These are phyloP conservation scores for Solanum pimpinellifolium DNA, from an alignment of 257 asterid genomes.

Conservation along the genomic window DNA sequence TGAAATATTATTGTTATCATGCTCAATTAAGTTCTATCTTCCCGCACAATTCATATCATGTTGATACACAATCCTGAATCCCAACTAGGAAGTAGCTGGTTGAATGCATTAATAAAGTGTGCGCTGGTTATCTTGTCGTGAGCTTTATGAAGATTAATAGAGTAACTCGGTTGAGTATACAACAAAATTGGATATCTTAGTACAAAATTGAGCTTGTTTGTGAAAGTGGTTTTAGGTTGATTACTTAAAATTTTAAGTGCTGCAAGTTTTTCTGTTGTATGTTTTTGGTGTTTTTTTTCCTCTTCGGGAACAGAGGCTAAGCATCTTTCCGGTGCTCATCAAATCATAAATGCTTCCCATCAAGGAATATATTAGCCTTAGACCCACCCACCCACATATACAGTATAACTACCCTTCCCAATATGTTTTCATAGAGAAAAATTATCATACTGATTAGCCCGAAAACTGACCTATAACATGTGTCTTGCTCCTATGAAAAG, in stretches of 20 bases:
- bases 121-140: background rate
- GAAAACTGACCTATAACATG: background rate
- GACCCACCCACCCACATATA: background rate
- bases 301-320: background rate
- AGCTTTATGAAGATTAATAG: background rate
- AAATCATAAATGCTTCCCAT: background rate
- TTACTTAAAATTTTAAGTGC: background rate
- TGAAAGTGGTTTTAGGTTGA: background rate
- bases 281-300: background rate
- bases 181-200: background rate
- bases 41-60: background rate
- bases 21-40: background rate
- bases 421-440: background rate
- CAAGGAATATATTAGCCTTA: background rate
- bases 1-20: background rate
- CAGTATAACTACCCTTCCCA: background rate
- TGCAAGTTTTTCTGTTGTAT: background rate
- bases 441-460: background rate
- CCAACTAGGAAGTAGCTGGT: background rate
- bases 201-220: background rate
- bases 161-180: background rate
- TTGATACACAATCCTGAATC: background rate
- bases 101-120: background rate
- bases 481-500: background rate
- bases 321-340: background rate